phyloP scores from a whole-genome alignment of 1,139 yeast genomes.

The Yamadazyma atlantica region DNA sequence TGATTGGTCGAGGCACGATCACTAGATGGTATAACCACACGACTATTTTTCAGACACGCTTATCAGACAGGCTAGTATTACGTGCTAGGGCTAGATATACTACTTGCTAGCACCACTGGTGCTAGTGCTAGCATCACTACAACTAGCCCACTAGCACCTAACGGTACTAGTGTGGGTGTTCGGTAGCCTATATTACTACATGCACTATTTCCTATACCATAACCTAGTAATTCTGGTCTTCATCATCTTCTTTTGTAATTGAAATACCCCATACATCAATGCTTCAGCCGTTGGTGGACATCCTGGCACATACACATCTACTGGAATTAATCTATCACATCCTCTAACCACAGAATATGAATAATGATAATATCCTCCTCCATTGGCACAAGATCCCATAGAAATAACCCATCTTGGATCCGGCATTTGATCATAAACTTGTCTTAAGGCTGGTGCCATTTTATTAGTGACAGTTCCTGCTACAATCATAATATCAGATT shows the following conservation, averaged over 20 bases:
- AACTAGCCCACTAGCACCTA: no score
- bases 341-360: conserved; percentile 89
- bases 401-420: conserved; percentile 90
- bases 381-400: conserved; percentile 94
- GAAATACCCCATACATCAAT: conserved; percentile 86
- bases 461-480: conserved; percentile 91
- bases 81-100: no score
- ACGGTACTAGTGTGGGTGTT: no score
- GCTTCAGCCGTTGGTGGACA: conserved; percentile 95
- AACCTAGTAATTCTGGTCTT: conserved; percentile 75
- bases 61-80: no score
- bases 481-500: conserved; percentile 89
- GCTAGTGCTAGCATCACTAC: no score
- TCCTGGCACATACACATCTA: conserved; percentile 89
- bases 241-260: conserved; percentile 87
- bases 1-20: neutral
- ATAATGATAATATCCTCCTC: conserved; percentile 92
- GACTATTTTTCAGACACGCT: no score
- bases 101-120: no score
- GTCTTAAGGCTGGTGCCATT: conserved; percentile 93
- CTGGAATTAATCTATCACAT: conserved; percentile 86
- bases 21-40: neutral
- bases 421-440: conserved; percentile 93
- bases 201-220: conserved; percentile 70
- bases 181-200: neutral